These are phyloP conservation scores for Chaetothyriales sp. DNA, from an alignment of 2,329 filamentous ascomycete species.

Conservation along the genomic window DNA sequence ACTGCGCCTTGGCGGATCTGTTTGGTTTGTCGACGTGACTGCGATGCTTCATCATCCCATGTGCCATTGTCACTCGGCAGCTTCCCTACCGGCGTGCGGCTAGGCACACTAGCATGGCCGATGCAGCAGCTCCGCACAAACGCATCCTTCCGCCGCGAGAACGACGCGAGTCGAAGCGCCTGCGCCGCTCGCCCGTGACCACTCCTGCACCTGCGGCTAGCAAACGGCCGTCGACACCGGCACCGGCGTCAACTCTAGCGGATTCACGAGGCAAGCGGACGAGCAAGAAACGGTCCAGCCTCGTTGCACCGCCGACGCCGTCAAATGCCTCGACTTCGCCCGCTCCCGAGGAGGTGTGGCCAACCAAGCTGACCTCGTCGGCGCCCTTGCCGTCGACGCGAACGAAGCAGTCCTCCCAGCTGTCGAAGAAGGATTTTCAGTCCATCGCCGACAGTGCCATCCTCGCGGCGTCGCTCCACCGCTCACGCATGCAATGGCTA, in stretches of 20 bases:
- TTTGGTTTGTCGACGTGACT: too few relatives aligned
- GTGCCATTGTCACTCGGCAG: too few relatives aligned
- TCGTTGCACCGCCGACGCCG: constrained; percentile 19
- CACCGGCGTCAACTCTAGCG: constrained; percentile 20
- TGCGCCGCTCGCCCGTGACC: constrained; percentile 1
- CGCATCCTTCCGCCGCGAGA: constrained; percentile 30
- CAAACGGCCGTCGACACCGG: constrained; percentile 17
- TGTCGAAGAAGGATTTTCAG: constrained; percentile 44
- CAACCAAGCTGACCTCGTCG: constrained; percentile 39
- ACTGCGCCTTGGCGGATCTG: too few relatives aligned
- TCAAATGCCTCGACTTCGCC: constrained; percentile 20
- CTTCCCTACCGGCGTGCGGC: too few relatives aligned
- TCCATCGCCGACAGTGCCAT: constrained; percentile 47
- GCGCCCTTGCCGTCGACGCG: constrained; percentile 41
- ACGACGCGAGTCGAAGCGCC: constrained; percentile 31
- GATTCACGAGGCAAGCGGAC: constrained; percentile 22
- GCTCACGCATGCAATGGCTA: constrained; percentile 46
- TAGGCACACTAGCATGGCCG: constrained; percentile 7
- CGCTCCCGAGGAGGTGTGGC: constrained; percentile 29
- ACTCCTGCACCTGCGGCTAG: constrained; percentile 1
- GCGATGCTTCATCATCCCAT: too few relatives aligned
- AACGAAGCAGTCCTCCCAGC: constrained; percentile 34
- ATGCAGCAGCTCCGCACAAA: constrained; percentile 28
- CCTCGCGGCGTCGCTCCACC: constrained; percentile 43
- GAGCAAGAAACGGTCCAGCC: constrained; percentile 20